Percentiles rank a stretch among this genome's conserved stretches.
phyloP scores from a whole-genome alignment of 2,329 filamentous ascomycete genomes.

The Immersiporthe knoxdaviesiana region DNA sequence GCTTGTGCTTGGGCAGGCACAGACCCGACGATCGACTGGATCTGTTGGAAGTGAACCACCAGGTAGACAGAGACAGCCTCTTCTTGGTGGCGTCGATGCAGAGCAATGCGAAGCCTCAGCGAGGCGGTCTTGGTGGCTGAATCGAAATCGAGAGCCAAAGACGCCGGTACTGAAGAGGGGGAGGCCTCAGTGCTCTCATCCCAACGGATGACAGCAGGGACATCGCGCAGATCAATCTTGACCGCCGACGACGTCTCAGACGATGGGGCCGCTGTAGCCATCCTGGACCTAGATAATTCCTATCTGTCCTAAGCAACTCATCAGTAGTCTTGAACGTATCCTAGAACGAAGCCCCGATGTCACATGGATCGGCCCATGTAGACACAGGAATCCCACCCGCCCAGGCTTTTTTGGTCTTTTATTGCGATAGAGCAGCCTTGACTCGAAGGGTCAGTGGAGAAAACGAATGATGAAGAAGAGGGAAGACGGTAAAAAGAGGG shows the following conservation, averaged over 20 bases:
- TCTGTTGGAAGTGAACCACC: not conserved
- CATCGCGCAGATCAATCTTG: conserved; percentile 1
- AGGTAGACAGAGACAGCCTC: conserved; percentile 1
- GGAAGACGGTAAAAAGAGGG: not conserved
- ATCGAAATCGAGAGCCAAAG: conserved; percentile 13
- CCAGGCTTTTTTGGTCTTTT: conserved; percentile 19
- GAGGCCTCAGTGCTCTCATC: not conserved
- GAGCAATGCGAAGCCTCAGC: conserved; percentile 6
- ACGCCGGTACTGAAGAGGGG: conserved; percentile 1
- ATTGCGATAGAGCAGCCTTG: conserved; percentile 16
- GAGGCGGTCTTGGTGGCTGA: not conserved
- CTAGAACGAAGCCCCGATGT: conserved; percentile 4
- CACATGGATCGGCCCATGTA: not conserved
- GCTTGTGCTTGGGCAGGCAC: not conserved
- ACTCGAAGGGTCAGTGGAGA: conserved; percentile 5
- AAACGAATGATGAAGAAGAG: not conserved
- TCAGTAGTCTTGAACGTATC: not conserved
- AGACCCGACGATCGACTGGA: conserved; percentile 1
- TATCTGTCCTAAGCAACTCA: not conserved
- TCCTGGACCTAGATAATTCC: not conserved
- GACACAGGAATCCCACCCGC: conserved; percentile 18
- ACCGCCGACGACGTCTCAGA: not conserved
- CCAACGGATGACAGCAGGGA: not conserved
- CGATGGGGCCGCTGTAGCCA: not conserved
- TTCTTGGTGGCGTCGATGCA: conserved; percentile 1